Evolutionary conservation across 1,139 yeast species (phyloP).

Genomic region (Sugiyamaella sp.): DNA sequence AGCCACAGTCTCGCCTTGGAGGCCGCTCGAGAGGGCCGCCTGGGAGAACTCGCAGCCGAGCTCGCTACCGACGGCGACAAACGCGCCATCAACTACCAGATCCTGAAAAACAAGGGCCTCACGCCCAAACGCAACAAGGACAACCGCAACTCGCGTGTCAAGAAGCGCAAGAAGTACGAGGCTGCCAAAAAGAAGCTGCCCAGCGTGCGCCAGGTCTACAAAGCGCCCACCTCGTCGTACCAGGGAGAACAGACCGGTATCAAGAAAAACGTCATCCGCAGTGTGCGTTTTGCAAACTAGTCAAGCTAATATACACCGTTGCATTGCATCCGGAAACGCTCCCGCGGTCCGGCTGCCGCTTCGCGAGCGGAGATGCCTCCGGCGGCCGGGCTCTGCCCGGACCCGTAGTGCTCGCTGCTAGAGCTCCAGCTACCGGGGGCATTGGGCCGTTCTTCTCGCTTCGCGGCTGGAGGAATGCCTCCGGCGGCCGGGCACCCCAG

Average conservation of each 20-base stretch:
- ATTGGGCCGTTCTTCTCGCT: no score
- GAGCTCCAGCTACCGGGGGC: neutral
- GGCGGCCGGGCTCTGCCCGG: no score
- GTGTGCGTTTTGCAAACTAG: slow-evolving; percentile 62
- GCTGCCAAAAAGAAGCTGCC: slow-evolving; percentile 92
- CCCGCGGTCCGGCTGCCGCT: no score
- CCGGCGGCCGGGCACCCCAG: neutral
- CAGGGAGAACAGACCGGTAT: slow-evolving; percentile 97
- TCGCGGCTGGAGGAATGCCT: neutral
- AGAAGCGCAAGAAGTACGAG: slow-evolving; percentile 97
- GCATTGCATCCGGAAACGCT: neutral
- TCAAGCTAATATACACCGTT: neutral
- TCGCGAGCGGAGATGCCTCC: no score
- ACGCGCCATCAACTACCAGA: slow-evolving; percentile 93
- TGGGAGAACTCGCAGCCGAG: slow-evolving; percentile 68
- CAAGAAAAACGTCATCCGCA: slow-evolving; percentile 84
- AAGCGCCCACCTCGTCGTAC: slow-evolving; percentile 79
- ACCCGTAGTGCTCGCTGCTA: no score
- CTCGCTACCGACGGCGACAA: slow-evolving; percentile 60
- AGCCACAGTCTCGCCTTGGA: slow-evolving; percentile 73
- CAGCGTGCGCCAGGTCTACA: slow-evolving; percentile 85
- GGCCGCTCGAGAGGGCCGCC: slow-evolving; percentile 85
- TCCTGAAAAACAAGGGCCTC: slow-evolving; percentile 91
- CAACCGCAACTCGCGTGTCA: slow-evolving; percentile 92
- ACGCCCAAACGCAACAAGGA: slow-evolving; percentile 93